These are phyloP conservation scores for Apiotrichum porosum DNA, from an alignment of 1,284 basidiomycete species.

Conservation along the genomic window DNA sequence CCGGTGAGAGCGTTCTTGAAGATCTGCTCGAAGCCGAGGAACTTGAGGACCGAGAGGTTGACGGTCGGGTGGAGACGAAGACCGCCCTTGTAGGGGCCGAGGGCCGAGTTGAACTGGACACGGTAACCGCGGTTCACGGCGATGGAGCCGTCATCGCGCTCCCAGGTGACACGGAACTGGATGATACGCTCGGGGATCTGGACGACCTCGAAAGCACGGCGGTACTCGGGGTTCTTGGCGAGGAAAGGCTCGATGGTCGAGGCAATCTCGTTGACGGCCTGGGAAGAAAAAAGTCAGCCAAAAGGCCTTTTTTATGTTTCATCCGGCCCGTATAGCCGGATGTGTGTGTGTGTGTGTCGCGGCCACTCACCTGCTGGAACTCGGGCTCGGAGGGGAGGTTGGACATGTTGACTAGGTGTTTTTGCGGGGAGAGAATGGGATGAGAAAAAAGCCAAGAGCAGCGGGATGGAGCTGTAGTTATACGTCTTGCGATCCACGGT, in stretches of 20 bases:
- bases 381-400: constrained; percentile 54
- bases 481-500: no score
- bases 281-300: constrained; percentile 4
- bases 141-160: constrained; percentile 63
- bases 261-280: constrained; percentile 62
- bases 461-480: no score
- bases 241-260: constrained; percentile 65
- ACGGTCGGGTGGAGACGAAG: constrained; percentile 74
- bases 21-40: constrained; percentile 76
- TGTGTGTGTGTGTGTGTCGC: no score
- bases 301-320: no score
- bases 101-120: constrained; percentile 76
- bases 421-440: constrained; percentile 9
- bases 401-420: constrained; percentile 31
- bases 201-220: constrained; percentile 65
- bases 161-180: constrained; percentile 75
- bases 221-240: constrained; percentile 64
- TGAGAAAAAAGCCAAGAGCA: constrained; percentile 5
- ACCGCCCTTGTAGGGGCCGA: constrained; percentile 79
- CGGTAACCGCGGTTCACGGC: constrained; percentile 74
- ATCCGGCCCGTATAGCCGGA: no score
- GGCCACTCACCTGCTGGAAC: constrained; percentile 54
- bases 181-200: constrained; percentile 69
- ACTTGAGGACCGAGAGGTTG: constrained; percentile 79
- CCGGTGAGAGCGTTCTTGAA: constrained; percentile 82